Conservation (phyloP, 2,329 filamentous ascomycete genomes). For the Aspergillaceae sp. region DNA sequence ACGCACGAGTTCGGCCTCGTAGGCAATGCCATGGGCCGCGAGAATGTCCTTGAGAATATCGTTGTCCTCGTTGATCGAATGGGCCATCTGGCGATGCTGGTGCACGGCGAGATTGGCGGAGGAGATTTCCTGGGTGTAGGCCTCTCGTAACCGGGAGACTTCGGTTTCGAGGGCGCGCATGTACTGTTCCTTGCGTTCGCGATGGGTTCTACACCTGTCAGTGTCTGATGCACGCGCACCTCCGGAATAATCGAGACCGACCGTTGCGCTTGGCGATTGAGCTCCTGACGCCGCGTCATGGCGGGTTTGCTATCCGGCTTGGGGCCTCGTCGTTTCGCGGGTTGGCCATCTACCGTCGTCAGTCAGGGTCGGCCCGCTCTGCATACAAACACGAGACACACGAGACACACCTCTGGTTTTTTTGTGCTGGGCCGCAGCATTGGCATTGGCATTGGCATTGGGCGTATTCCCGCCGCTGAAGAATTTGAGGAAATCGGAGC, state of each 20-base stretch:
- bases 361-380: neutral
- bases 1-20: constrained; percentile 41
- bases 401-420: constrained; percentile 58
- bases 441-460: no score
- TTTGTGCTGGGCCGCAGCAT: constrained; percentile 52
- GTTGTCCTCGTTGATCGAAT: constrained; percentile 70
- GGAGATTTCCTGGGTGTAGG: constrained; percentile 58
- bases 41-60: constrained; percentile 59
- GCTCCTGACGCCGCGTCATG: constrained; percentile 79
- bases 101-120: constrained; percentile 36
- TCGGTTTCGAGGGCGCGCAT: constrained; percentile 91
- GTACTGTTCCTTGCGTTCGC: constrained; percentile 92
- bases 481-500: constrained; percentile 43
- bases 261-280: constrained; percentile 94
- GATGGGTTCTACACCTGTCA: constrained; percentile 64
- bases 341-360: constrained; percentile 60
- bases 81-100: constrained; percentile 68
- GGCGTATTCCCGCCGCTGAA: constrained; percentile 39
- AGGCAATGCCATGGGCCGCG: constrained; percentile 50
- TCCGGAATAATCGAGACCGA: constrained; percentile 24
- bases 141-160: constrained; percentile 76
- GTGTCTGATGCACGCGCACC: neutral
- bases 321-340: constrained; percentile 80
- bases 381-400: constrained; percentile 4
- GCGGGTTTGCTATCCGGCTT: constrained; percentile 96